phyloP scores from a whole-genome alignment of 2,329 filamentous ascomycete genomes.

The Aspergillus texensis region DNA sequence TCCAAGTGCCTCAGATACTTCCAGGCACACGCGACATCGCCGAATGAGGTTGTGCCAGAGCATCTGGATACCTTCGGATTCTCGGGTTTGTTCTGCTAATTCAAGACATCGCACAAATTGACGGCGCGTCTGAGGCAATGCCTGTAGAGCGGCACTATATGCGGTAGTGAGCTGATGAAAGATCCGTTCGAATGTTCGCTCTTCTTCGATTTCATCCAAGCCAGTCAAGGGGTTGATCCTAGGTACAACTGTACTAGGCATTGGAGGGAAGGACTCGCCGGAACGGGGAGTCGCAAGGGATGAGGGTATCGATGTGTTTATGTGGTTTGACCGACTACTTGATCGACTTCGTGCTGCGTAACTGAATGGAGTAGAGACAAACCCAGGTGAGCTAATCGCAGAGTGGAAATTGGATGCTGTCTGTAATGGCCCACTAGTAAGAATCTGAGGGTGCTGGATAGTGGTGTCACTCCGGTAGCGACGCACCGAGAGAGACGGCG shows the following conservation, averaged over 20 bases:
- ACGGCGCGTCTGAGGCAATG: constrained; percentile 68
- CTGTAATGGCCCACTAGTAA: constrained; percentile 33
- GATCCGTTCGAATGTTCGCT: constrained; percentile 78
- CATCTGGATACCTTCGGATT: constrained; percentile 62
- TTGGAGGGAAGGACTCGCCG: constrained; percentile 72
- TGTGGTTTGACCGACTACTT: constrained; percentile 57
- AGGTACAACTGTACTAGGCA: constrained; percentile 48
- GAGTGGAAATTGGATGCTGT: constrained; percentile 32
- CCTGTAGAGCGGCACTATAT: constrained; percentile 71
- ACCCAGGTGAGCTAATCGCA: constrained; percentile 34
- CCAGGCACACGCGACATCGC: constrained; percentile 70
- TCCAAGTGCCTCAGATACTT: constrained; percentile 73
- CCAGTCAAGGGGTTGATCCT: constrained; percentile 61
- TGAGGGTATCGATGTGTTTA: constrained; percentile 49
- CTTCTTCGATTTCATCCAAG: constrained; percentile 71
- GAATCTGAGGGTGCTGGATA: constrained; percentile 47
- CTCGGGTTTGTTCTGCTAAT: constrained; percentile 62
- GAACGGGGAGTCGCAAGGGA: constrained; percentile 72
- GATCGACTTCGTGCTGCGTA: constrained; percentile 45
- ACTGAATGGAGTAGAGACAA: constrained; percentile 35
- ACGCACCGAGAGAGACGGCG: constrained; percentile 45
- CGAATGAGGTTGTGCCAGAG: constrained; percentile 72
- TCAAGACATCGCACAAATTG: constrained; percentile 69
- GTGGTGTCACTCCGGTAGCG: constrained; percentile 56
- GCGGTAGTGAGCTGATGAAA: constrained; percentile 75